phyloP scores from a whole-genome alignment of 2,329 filamentous ascomycete species.

The Fusarium zealandicum region DNA sequence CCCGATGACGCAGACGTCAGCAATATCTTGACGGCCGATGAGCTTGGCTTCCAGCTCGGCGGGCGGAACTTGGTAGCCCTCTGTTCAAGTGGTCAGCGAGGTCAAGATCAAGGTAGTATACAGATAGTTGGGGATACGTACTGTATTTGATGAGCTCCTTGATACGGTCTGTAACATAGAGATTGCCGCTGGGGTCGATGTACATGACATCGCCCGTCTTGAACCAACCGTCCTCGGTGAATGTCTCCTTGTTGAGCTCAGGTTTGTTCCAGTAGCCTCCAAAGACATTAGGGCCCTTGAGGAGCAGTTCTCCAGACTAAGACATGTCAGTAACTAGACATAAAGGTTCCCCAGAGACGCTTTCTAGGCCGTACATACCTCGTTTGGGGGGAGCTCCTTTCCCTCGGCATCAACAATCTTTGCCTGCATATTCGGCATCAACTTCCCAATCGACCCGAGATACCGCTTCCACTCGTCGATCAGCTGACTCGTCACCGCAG shows the following conservation, averaged over 20 bases:
- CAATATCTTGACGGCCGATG: constrained; percentile 52
- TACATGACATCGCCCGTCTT: constrained; percentile 89
- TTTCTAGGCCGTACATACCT: constrained; percentile 39
- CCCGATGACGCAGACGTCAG: constrained; percentile 71
- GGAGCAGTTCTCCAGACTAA: constrained; percentile 71
- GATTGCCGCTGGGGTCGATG: constrained; percentile 78
- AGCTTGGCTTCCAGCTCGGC: constrained; percentile 67
- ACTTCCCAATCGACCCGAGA: constrained; percentile 78
- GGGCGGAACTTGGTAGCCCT: constrained; percentile 74
- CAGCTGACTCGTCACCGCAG: constrained; percentile 76
- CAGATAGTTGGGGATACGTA: constrained; percentile 29
- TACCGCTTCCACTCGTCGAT: constrained; percentile 79
- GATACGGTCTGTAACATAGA: constrained; percentile 88
- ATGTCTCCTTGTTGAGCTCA: constrained; percentile 72
- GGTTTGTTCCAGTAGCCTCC: constrained; percentile 79
- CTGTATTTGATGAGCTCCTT: constrained; percentile 70
- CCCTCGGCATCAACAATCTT: constrained; percentile 76
- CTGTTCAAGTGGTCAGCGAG: constrained; percentile 30
- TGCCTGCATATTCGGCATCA: constrained; percentile 80
- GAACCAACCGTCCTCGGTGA: constrained; percentile 83
- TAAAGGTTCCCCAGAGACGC: background rate
- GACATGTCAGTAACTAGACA: background rate
- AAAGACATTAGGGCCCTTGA: constrained; percentile 83
- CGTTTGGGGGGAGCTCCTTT: constrained; percentile 61
- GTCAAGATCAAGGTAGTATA: constrained; percentile 2